Percentiles rank a stretch among this genome's conserved stretches.
Evolutionary conservation across 139 green algal genomes (phyloP).

Genomic region (Raphidocelis subcapitata): DNA sequence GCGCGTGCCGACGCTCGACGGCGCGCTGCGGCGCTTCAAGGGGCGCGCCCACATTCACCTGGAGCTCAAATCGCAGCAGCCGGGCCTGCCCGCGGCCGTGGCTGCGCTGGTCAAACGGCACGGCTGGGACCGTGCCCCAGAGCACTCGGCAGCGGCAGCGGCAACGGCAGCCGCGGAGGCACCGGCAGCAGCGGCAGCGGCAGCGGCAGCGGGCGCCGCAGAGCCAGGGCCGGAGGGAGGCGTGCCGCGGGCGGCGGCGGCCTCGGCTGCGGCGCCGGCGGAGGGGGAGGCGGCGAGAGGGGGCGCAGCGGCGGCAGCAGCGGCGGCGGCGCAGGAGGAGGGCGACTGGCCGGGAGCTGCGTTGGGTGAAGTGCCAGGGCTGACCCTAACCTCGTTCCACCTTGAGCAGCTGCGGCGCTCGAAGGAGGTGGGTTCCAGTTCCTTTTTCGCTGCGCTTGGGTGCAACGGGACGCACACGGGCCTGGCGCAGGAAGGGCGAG

Average conservation of each 20-base stretch:
- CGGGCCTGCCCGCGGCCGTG: conserved; percentile 19
- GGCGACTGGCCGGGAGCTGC: not conserved
- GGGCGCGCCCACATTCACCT: conserved; percentile 44
- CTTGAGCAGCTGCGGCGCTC: conserved; percentile 28
- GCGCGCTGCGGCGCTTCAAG: conserved; percentile 29
- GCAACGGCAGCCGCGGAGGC: not conserved
- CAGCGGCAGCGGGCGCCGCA: not conserved
- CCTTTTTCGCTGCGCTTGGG: not conserved
- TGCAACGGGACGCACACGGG: not conserved
- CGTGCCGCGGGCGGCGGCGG: no score
- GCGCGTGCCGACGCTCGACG: conserved; percentile 27
- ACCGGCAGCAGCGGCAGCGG: not conserved
- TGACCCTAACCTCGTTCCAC: conserved; percentile 60
- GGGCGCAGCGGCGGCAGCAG: no score
- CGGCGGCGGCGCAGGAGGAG: no score
- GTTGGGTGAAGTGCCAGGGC: conserved; percentile 15
- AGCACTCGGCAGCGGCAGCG: not conserved
- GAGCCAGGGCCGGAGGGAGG: not conserved
- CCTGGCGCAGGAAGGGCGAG: not conserved
- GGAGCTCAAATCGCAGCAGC: conserved; percentile 50
- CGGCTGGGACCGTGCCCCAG: conserved; percentile 5
- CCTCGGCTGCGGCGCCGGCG: no score
- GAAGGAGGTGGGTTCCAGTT: conserved; percentile 21
- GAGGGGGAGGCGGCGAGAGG: no score
- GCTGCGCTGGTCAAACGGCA: conserved; percentile 8